Percentiles rank a stretch among this genome's conserved stretches.
Evolutionary conservation across 495 filamentous ascomycete species (phyloP).

Genomic region (Penicillium manginii): DNA sequence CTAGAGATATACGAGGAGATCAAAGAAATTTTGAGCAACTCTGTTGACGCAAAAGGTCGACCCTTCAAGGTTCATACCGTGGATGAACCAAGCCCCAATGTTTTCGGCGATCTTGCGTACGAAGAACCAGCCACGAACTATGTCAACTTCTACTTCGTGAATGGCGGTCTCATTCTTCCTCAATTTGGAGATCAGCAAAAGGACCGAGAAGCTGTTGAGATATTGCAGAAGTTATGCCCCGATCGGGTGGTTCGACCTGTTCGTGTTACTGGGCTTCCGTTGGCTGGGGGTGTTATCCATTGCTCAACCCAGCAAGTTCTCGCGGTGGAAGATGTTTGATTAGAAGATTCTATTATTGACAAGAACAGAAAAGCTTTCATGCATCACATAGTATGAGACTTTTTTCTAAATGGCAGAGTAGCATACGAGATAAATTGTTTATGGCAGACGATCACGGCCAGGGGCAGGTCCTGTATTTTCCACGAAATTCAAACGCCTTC

Average conservation of each 20-base stretch:
- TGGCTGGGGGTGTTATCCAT: conserved; percentile 34
- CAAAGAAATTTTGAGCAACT: conserved; percentile 16
- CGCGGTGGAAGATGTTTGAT: neutral
- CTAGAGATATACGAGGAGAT: conserved; percentile 28
- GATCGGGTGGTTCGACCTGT: conserved; percentile 29
- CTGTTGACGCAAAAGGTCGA: conserved; percentile 31
- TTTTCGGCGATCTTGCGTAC: conserved; percentile 17
- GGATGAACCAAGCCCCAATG: conserved; percentile 24
- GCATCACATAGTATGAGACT: no score
- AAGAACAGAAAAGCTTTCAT: no score
- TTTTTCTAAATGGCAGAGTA: no score
- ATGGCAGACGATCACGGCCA: no score
- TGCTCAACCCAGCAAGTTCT: conserved; percentile 32
- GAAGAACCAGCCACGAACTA: conserved; percentile 30
- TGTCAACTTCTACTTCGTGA: conserved; percentile 36
- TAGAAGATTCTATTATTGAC: neutral
- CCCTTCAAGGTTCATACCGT: conserved; percentile 27
- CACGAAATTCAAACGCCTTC: neutral
- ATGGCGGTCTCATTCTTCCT: conserved; percentile 31
- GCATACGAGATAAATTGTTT: no score
- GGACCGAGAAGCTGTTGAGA: conserved; percentile 25
- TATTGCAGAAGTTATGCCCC: conserved; percentile 21
- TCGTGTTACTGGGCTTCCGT: conserved; percentile 28
- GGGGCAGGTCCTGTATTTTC: no score
- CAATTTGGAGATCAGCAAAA: conserved; percentile 27